phyloP scores from a whole-genome alignment of 1,284 basidiomycete species.

The Anthracocystis setariae region DNA sequence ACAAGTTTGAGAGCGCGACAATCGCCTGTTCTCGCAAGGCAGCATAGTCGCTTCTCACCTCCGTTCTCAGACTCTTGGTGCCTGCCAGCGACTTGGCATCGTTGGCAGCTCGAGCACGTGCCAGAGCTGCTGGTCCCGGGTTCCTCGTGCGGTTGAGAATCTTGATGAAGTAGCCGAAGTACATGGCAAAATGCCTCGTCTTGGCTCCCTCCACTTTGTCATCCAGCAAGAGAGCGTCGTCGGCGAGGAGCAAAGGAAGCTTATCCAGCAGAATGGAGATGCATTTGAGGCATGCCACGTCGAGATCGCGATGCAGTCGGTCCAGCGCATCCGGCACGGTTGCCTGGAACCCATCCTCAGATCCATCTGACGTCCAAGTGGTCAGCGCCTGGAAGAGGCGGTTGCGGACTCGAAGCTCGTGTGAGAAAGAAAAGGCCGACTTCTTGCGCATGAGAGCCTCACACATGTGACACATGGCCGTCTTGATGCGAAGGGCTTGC shows the following conservation, averaged over 20 bases:
- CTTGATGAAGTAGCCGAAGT: conserved; percentile 65
- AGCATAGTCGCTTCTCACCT: conserved; percentile 28
- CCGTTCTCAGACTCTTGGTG: conserved; percentile 16
- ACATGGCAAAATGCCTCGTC: conserved; percentile 60
- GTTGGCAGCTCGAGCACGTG: conserved; percentile 17
- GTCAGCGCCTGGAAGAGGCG: conserved; percentile 62
- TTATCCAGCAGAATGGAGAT: conserved; percentile 61
- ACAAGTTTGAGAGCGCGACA: conserved; percentile 78
- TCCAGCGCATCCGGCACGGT: conserved; percentile 43
- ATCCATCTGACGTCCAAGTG: conserved; percentile 61
- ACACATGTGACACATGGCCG: conserved; percentile 62
- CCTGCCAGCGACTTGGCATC: conserved; percentile 20
- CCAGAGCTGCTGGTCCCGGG: conserved; percentile 35
- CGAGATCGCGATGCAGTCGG: conserved; percentile 60
- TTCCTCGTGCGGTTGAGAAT: conserved; percentile 58
- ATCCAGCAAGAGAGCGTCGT: conserved; percentile 61
- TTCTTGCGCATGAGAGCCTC: conserved; percentile 61
- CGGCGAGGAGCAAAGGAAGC: conserved; percentile 59
- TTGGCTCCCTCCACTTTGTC: conserved; percentile 65
- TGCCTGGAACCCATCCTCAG: conserved; percentile 37
- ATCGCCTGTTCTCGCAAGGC: conserved; percentile 59
- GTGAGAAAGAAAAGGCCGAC: conserved; percentile 52
- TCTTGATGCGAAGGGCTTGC: conserved; percentile 62
- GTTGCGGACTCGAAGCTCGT: conserved; percentile 62
- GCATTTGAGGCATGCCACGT: conserved; percentile 60